A percentile compares a stretch with the other conserved stretches of the same genome.
Conservation (phyloP, 148 eudicot genomes). For the Persicaria tinctoria region DNA sequence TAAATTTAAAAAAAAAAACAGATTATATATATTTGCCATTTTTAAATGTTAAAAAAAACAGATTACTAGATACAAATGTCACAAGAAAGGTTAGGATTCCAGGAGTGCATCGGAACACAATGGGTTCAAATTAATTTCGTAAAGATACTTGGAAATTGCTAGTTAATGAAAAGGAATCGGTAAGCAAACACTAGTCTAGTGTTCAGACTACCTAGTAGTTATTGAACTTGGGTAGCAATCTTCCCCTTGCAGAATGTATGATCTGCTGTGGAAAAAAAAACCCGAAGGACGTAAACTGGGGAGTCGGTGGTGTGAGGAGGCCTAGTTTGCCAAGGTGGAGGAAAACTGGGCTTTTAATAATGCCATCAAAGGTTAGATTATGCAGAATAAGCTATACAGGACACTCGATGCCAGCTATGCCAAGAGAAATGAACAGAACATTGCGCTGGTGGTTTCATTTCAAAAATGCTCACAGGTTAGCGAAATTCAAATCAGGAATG, state of each 20-base stretch:
- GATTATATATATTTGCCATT: too few relatives aligned
- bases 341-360: not conserved
- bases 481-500: not conserved
- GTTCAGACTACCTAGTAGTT: not conserved
- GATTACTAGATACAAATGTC: too few relatives aligned
- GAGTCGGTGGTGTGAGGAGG: not conserved
- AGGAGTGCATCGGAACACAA: not conserved
- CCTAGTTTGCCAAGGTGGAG: not conserved
- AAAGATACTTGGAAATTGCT: not conserved
- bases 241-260: not conserved
- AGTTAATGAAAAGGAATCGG: not conserved
- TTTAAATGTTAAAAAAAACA: too few relatives aligned
- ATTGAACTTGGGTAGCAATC: not conserved
- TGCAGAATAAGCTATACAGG: not conserved
- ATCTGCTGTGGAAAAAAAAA: not conserved
- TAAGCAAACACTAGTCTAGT: not conserved
- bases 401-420: not conserved
- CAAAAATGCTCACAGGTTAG: not conserved
- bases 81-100: not conserved
- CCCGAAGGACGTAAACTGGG: not conserved
- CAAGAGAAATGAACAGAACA: not conserved
- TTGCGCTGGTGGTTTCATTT: not conserved
- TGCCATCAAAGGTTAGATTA: not conserved
- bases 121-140: not conserved
- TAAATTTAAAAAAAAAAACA: too few relatives aligned